These are phyloP conservation scores for Protomyces lactucae-debilis DNA, from an alignment of 1,139 yeast genomes.

Conservation along the genomic window DNA sequence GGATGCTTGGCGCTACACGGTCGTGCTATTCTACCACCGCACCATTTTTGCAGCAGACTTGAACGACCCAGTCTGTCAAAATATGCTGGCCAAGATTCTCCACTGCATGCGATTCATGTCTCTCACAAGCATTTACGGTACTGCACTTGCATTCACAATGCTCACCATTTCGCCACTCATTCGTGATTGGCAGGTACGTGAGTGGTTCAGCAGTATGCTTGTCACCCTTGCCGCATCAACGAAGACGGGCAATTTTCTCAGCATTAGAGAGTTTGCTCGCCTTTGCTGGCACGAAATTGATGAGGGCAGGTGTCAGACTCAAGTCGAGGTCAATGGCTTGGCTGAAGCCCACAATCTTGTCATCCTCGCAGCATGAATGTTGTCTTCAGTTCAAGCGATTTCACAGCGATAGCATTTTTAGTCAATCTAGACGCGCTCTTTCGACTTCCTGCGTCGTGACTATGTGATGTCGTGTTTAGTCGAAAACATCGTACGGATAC, in stretches of 20 bases:
- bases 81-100: background rate
- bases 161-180: constrained; percentile 16
- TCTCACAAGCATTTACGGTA: constrained; percentile 6
- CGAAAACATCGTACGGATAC: too few species aligned
- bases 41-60: background rate
- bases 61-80: background rate
- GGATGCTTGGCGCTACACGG: constrained; percentile 14
- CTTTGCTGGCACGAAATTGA: constrained; percentile 12
- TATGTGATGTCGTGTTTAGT: too few species aligned
- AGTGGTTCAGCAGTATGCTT: constrained; percentile 7
- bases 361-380: constrained; percentile 9
- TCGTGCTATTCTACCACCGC: constrained; percentile 10
- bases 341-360: constrained; percentile 6
- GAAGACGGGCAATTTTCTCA: constrained; percentile 16
- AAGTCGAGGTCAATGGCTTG: background rate
- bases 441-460: too few species aligned
- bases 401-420: background rate
- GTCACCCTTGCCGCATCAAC: constrained; percentile 2
- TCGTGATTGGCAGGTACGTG: background rate
- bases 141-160: constrained; percentile 14
- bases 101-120: constrained; percentile 8
- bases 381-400: background rate
- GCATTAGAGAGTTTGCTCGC: constrained; percentile 6
- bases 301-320: constrained; percentile 1
- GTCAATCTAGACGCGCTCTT: background rate